These are phyloP conservation scores for Nemania sp. DNA, from an alignment of 2,329 filamentous ascomycete species.

Conservation along the genomic window DNA sequence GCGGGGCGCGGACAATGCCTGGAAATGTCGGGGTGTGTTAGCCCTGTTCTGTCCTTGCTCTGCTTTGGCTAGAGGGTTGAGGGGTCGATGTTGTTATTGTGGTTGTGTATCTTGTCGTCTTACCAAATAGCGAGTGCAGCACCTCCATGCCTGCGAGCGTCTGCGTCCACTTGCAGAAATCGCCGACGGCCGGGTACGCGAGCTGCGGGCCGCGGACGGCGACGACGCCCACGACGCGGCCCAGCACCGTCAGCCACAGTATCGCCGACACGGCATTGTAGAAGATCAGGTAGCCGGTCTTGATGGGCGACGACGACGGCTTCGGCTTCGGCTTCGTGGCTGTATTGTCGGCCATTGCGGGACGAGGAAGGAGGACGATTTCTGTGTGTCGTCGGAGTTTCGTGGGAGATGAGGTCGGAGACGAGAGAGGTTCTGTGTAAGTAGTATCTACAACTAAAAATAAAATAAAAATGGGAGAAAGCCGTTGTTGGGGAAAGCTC, in stretches of 20 bases:
- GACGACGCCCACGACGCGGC: constrained; percentile 64
- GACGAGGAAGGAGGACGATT: no score
- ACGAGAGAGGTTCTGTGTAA: background rate
- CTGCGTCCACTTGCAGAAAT: constrained; percentile 79
- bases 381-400: constrained; percentile 11
- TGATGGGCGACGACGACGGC: constrained; percentile 48
- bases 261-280: constrained; percentile 83
- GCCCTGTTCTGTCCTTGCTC: no score
- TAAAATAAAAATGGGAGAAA: background rate
- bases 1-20: constrained; percentile 84
- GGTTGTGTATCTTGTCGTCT: constrained; percentile 31
- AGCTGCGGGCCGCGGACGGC: constrained; percentile 57
- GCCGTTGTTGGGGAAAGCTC: no score
- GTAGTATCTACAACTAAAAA: background rate
- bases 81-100: background rate
- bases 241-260: constrained; percentile 79
- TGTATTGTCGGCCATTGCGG: constrained; percentile 32
- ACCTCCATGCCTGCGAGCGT: constrained; percentile 83
- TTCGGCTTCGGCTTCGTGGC: constrained; percentile 34
- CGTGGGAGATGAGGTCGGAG: background rate
- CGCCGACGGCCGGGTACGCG: constrained; percentile 65
- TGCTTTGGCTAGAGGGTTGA: background rate
- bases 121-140: constrained; percentile 77
- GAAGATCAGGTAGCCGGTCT: constrained; percentile 73
- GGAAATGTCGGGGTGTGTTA: constrained; percentile 16